Conservation (phyloP, 2,329 filamentous ascomycete genomes). For the Phoma sp. region DNA sequence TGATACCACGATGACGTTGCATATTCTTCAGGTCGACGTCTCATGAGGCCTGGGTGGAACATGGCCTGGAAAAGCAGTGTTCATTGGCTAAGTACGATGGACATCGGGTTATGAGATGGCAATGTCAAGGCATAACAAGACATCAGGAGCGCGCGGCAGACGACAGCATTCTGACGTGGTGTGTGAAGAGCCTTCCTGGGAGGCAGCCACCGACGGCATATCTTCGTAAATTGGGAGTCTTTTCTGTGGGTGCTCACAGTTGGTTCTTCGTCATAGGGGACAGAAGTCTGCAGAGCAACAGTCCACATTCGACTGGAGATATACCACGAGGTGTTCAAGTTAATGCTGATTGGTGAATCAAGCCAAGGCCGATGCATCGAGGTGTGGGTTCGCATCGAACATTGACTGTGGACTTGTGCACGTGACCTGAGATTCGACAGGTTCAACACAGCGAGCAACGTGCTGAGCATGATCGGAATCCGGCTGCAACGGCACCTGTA, state of each 20-base stretch:
- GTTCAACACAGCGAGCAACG: neutral
- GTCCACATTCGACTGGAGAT: neutral
- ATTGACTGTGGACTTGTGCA: neutral
- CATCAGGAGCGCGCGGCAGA: neutral
- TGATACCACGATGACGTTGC: too few relatives aligned
- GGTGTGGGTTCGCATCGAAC: neutral
- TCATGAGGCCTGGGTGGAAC: neutral
- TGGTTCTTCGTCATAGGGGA: neutral
- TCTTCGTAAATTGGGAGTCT: neutral
- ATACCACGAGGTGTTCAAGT: neutral
- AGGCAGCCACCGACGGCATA: neutral
- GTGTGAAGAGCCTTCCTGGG: neutral
- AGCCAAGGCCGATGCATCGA: neutral
- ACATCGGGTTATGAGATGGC: too few relatives aligned
- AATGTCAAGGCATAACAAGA: neutral
- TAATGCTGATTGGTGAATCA: neutral
- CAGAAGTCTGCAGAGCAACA: neutral
- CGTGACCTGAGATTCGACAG: neutral
- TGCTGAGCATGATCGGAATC: neutral
- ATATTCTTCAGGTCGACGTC: neutral
- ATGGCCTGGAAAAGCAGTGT: neutral
- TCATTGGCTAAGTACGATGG: neutral
- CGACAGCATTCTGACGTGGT: neutral
- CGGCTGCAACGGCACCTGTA: conserved; percentile 1
- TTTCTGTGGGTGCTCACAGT: neutral